Evolutionary conservation across 495 filamentous ascomycete genomes (phyloP).

Genomic region (Podospora anserina): DNA sequence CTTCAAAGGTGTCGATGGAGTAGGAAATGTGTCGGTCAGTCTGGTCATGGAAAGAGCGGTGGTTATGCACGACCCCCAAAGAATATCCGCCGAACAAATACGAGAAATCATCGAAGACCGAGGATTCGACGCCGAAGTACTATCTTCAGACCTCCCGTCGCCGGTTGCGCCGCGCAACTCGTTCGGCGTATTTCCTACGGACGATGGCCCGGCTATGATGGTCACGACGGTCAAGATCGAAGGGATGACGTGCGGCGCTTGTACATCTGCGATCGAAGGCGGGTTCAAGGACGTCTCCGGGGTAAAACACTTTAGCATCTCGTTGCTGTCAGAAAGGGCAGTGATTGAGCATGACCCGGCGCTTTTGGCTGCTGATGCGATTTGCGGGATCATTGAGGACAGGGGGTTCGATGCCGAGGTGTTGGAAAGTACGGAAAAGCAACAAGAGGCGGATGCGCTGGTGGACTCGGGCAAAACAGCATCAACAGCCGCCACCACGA

Average conservation of each 20-base stretch:
- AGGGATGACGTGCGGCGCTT: slow-evolving; percentile 97
- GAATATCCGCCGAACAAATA: slow-evolving; percentile 67
- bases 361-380: slow-evolving; percentile 63
- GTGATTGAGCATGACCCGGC: slow-evolving; percentile 79
- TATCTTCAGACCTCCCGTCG: slow-evolving; percentile 70
- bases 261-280: slow-evolving; percentile 83
- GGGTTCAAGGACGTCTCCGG: slow-evolving; percentile 77
- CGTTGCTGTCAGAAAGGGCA: slow-evolving; percentile 84
- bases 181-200: slow-evolving; percentile 30
- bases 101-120: slow-evolving; percentile 87
- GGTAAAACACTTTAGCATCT: slow-evolving; percentile 85
- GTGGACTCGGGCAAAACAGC: slow-evolving; percentile 17
- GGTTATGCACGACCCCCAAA: slow-evolving; percentile 77
- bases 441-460: slow-evolving; percentile 36
- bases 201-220: slow-evolving; percentile 39
- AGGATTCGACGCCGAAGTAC: slow-evolving; percentile 90
- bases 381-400: slow-evolving; percentile 82
- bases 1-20: slow-evolving; percentile 75
- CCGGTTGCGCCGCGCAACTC: slow-evolving; percentile 34
- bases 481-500: slow-evolving; percentile 61
- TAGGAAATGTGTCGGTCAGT: slow-evolving; percentile 81
- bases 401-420: slow-evolving; percentile 85
- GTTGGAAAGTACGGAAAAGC: slow-evolving; percentile 50
- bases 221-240: slow-evolving; percentile 82
- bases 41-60: slow-evolving; percentile 91